phyloP scores from a whole-genome alignment of 139 green algal genomes.

The Tetraselmis striata region DNA sequence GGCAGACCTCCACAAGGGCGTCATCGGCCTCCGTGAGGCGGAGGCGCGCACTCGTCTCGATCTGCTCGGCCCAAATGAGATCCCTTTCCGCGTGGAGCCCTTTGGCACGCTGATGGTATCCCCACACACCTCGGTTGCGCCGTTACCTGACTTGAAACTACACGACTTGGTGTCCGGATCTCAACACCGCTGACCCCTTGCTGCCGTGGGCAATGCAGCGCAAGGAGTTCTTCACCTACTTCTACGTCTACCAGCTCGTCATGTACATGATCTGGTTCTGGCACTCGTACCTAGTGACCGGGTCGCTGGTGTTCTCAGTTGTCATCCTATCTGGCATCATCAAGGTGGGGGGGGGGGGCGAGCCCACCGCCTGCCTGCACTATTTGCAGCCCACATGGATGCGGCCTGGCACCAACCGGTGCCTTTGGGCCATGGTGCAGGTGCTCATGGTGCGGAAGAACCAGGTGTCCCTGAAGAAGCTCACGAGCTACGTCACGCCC shows the following conservation, averaged over 20 bases:
- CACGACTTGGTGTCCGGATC: no score
- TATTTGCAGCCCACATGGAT: no score
- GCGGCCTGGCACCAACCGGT: slow-evolving; percentile 1
- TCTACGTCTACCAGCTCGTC: slow-evolving; percentile 23
- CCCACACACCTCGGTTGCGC: no score
- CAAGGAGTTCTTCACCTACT: slow-evolving; percentile 13
- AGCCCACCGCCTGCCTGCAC: no score
- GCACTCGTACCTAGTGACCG: slow-evolving; percentile 13
- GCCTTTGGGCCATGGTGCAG: background rate
- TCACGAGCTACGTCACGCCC: slow-evolving; percentile 6
- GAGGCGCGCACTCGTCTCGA: background rate
- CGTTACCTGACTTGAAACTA: no score
- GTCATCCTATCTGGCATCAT: background rate
- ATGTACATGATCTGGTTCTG: slow-evolving; percentile 20
- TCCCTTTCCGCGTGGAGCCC: background rate
- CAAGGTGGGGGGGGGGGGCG: no score
- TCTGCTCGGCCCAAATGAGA: background rate
- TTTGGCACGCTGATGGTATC: background rate
- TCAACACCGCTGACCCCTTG: background rate
- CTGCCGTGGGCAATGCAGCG: background rate
- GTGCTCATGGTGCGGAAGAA: slow-evolving; percentile 3
- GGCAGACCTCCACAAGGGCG: background rate
- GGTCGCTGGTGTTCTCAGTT: background rate
- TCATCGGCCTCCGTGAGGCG: background rate
- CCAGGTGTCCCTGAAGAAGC: slow-evolving; percentile 8